Conservation (phyloP, 371 early-diverging fungal species). For the Capniomyces stellatus region DNA sequence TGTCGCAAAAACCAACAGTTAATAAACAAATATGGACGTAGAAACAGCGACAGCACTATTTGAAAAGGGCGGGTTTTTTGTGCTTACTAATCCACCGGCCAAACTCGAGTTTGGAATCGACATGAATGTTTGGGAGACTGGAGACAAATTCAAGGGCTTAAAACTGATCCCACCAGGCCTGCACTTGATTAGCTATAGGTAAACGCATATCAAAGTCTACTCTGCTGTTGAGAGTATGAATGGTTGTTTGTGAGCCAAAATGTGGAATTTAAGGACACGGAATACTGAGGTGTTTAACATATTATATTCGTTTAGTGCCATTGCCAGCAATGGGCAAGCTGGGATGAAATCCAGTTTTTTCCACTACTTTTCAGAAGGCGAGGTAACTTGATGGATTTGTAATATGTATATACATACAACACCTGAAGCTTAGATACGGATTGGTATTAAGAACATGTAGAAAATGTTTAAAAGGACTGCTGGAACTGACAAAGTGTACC, state of each 20-base stretch:
- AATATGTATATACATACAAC: no score
- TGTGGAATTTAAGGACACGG: no score
- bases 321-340: slow-evolving; percentile 32
- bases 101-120: slow-evolving; percentile 82
- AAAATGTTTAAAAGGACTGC: no score
- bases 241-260: no score
- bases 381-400: slow-evolving; percentile 27
- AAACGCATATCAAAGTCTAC: slow-evolving; percentile 2
- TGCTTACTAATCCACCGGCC: slow-evolving; percentile 67
- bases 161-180: slow-evolving; percentile 87
- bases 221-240: no score
- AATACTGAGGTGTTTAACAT: no score
- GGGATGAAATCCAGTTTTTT: slow-evolving; percentile 61
- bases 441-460: no score
- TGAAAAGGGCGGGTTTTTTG: slow-evolving; percentile 51
- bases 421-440: no score
- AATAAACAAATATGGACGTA: no score
- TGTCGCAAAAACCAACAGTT: no score
- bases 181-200: slow-evolving; percentile 82
- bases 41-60: slow-evolving; percentile 52
- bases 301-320: slow-evolving; percentile 17
- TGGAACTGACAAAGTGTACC: no score
- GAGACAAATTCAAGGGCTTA: slow-evolving; percentile 78
- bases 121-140: slow-evolving; percentile 73
- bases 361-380: slow-evolving; percentile 38